phyloP scores from a whole-genome alignment of 495 filamentous ascomycete genomes.

The Aspergillus incahuasiensis region DNA sequence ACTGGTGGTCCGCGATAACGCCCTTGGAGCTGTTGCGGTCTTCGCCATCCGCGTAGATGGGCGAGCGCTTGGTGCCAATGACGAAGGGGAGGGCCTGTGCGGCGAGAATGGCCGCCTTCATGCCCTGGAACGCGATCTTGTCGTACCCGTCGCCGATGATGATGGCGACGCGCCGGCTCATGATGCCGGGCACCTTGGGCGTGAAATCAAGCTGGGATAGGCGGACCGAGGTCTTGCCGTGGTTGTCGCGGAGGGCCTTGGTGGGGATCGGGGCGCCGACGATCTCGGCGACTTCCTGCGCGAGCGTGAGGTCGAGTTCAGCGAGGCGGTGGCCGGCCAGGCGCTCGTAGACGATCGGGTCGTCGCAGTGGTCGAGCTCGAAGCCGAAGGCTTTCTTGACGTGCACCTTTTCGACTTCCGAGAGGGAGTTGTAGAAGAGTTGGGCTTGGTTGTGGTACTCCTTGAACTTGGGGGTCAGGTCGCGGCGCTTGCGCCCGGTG shows the following conservation, averaged over 20 bases:
- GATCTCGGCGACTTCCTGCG: slow-evolving; percentile 58
- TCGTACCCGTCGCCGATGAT: slow-evolving; percentile 69
- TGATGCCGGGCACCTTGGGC: slow-evolving; percentile 51
- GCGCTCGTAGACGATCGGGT: slow-evolving; percentile 71
- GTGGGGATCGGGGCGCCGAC: slow-evolving; percentile 57
- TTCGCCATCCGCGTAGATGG: slow-evolving; percentile 3
- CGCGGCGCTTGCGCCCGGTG: slow-evolving; percentile 63
- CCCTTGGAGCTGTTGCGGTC: slow-evolving; percentile 30
- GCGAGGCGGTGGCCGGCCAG: slow-evolving; percentile 56
- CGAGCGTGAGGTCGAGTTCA: slow-evolving; percentile 64
- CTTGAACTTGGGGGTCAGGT: slow-evolving; percentile 70
- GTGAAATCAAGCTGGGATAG: slow-evolving; percentile 62
- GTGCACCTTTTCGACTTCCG: slow-evolving; percentile 64
- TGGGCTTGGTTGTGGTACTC: slow-evolving; percentile 66
- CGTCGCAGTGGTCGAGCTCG: slow-evolving; percentile 88
- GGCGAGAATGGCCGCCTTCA: background rate
- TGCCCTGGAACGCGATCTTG: slow-evolving; percentile 1
- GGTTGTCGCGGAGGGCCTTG: slow-evolving; percentile 47
- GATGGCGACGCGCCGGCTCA: slow-evolving; percentile 64
- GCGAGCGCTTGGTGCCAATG: slow-evolving; percentile 54
- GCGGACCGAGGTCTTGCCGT: slow-evolving; percentile 55
- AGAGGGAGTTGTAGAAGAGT: slow-evolving; percentile 78
- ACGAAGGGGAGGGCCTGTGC: slow-evolving; percentile 44
- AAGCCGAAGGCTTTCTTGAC: slow-evolving; percentile 67
- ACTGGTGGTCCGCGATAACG: slow-evolving; percentile 70